Base-by-base conservation (phyloP, 2,329 filamentous ascomycete genomes). In the Ophiostoma tasmaniense region DNA sequence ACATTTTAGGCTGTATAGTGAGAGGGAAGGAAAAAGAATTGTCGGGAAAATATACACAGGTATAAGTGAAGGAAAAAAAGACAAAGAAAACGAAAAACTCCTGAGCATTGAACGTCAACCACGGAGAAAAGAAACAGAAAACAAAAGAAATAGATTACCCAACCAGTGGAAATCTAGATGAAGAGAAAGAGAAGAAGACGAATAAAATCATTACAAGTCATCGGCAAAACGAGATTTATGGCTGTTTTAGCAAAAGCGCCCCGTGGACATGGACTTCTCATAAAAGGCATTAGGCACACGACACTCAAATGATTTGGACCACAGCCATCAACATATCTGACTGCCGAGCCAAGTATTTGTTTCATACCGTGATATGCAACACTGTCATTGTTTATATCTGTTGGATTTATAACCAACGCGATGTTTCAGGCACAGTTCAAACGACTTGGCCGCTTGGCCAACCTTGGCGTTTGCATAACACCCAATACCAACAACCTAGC, bases 371-470 rank as follows among this genome's bases (percentile, higher is more conserved):
- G 25, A n/a, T 13, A 30, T 62, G 55, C 30, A 64, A 37, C 61
- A 37, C 20, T 35, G 20, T 7, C 33, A 13, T 37, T 22, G 20
- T 22, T 13, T 7, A 33, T 61, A 55, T 30, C 3, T 3, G 14
- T 25, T n/a, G n/a, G n/a, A 11, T 28, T 30, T 8, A 30, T 39
- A 20, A 33, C 33, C 20, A 37, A 14, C 20, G 3, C 3, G 4
- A 20, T 20, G 61, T 64, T 39, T 64, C 61, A 37, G 30, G 20
- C 30, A 33, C 30, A 8, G 2, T 33, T 37, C 20, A 64, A 37
- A 64, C 61, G n/a, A 13, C 61, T 64, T 64, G 61, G 61, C 33
- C 20, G 10, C 61, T 64, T 64, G 33, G 61, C 61, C n/a, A 37
- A 10, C 30, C 61, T 64, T 64, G 61, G 61, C 61, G 14, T 10